Conservation (phyloP, 2,329 filamentous ascomycete species). For the Lecanicillium sp. region DNA sequence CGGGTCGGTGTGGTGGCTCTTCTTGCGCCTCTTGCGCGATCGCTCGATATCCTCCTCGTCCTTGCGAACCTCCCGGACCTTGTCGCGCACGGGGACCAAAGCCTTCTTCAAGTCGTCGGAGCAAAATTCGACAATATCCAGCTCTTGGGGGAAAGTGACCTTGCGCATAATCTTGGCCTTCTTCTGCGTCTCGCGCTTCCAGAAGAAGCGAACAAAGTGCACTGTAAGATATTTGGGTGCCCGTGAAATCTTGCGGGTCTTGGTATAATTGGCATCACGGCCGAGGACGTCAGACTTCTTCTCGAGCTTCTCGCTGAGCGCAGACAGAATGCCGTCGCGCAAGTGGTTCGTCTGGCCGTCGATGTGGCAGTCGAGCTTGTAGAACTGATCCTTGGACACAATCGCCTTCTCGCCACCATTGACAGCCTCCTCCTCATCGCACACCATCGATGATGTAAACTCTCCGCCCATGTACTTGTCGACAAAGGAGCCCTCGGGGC, state of each 20-base stretch:
- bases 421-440: constrained; percentile 72
- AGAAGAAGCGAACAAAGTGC: constrained; percentile 97
- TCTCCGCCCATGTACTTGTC: constrained; percentile 85
- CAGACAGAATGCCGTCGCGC: constrained; percentile 76
- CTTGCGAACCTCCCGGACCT: constrained; percentile 89
- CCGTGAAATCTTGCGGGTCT: constrained; percentile 81
- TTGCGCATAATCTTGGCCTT: constrained; percentile 99
- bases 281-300: constrained; percentile 75
- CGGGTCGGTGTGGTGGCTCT: constrained; percentile 39
- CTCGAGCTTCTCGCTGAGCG: constrained; percentile 80
- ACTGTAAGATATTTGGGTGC: constrained; percentile 93
- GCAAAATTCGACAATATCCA: constrained; percentile 92
- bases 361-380: constrained; percentile 96
- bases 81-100: constrained; percentile 88
- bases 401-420: constrained; percentile 66
- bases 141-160: constrained; percentile 88
- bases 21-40: constrained; percentile 85
- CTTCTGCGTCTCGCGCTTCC: constrained; percentile 91
- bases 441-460: constrained; percentile 71
- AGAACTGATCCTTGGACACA: constrained; percentile 65
- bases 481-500: constrained; percentile 62
- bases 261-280: constrained; percentile 78
- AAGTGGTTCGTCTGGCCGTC: constrained; percentile 81
- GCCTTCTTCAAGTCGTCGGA: constrained; percentile 79
- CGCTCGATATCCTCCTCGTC: constrained; percentile 92